phyloP scores from a whole-genome alignment of 495 filamentous ascomycete genomes.

The Neurospora hispaniola region DNA sequence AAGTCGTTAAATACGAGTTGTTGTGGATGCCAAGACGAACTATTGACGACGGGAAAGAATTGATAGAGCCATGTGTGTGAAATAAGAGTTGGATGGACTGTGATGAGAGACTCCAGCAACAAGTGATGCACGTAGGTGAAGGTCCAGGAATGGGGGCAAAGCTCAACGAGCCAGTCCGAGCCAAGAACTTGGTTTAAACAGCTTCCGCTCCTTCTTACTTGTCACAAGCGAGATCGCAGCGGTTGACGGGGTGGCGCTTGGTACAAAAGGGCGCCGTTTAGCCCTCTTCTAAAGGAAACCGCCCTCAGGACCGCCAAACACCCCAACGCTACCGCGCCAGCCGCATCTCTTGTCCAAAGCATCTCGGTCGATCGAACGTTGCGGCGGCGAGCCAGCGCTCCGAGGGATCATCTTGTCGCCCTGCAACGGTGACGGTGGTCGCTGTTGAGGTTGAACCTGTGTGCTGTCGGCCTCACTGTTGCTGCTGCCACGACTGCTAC shows the following conservation, averaged over 20 bases:
- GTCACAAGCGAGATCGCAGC: neutral
- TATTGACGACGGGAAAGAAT: neutral
- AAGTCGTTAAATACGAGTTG: conserved; percentile 1
- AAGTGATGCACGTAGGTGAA: neutral
- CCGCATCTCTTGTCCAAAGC: conserved; percentile 15
- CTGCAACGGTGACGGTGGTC: neutral
- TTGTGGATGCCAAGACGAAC: neutral
- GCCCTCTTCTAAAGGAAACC: conserved; percentile 20
- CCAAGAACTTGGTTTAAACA: neutral
- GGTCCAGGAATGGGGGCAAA: too few relatives aligned
- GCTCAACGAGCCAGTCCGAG: neutral
- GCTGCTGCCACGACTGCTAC: conserved; percentile 36
- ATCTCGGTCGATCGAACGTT: conserved; percentile 12
- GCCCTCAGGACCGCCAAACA: conserved; percentile 39
- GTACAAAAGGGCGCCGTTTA: neutral
- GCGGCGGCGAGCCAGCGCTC: conserved; percentile 1
- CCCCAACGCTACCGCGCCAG: conserved; percentile 42
- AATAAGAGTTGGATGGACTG: neutral
- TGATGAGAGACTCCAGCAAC: neutral
- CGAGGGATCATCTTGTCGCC: neutral
- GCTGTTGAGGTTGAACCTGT: conserved; percentile 5
- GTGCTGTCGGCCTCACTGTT: conserved; percentile 15
- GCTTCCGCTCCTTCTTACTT: neutral
- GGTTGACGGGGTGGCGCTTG: neutral
- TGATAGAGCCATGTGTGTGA: neutral